Base-by-base conservation (phyloP, 345 rosid species). In the Sisymbrium irio region DNA sequence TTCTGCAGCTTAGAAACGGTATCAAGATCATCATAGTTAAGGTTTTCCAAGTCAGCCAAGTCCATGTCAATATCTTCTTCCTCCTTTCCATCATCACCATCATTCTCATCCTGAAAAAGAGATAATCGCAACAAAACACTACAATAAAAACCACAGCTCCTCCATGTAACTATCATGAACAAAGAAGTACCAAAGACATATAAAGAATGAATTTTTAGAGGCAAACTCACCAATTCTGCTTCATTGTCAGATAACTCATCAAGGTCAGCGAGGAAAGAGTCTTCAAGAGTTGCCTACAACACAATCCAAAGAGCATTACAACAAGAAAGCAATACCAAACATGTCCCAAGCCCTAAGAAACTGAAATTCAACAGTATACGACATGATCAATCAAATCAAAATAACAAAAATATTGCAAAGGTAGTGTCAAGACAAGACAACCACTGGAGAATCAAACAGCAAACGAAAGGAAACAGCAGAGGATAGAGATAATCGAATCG, bases 221-320 rank as follows among this genome's bases (percentile, higher is more conserved):
- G 11, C 0, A 30, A n/a, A 80, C 88, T 91, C 54, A 89, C 93
- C 60, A 65, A 25, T 68, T 88, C 89, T 18, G 88, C 89, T 71
- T 94, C 98, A 65, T 94, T 94, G 74, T 91, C 98, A 37, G 98
- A 94, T 79, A 91, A 76, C 69, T 94, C 97, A n/a, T 89, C 97
- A 35, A 94, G 95, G 80, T 91, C 98, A 1, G 97, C 97, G 8
- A 94, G 90, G 75, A 94, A 91, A 32, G 97, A 89, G 83, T 91
- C 98, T 28, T 89, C 94, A 50, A 93, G 93, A 65, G 93, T 88
- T 17, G 94, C 96, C 97, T 93, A 80, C 18, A 75, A 78, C 33
- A n/a, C n/a, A n/a, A n/a, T n/a, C n/a, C n/a, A n/a, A n/a, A 65
- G 59, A 18, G 30, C 44, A n/a, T n/a, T n/a, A n/a, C 30, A 60